Base-by-base conservation (phyloP, 106 monocot species). In the Dendrobium huoshanense region DNA sequence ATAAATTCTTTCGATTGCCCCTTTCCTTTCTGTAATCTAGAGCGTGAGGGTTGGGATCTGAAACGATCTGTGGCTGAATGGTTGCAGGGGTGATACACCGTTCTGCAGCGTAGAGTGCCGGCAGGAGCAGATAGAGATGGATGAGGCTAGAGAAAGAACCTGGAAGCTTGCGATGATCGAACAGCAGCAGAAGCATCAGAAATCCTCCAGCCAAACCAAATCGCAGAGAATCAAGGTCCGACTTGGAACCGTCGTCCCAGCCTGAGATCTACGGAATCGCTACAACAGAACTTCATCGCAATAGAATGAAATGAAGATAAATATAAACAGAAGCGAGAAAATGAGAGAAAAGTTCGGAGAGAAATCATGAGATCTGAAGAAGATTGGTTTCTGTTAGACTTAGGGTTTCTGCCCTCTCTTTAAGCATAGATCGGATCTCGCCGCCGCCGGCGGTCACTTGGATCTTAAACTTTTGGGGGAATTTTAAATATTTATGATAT, bases 81-180 rank as follows among this genome's bases (percentile, higher is more conserved):
- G 15, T 42, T 77, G 45, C 86, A 91, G 86, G 77, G 88, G 89
- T 41, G 77, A 89, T 29, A 77, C 58, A 7, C 86, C 89, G 43
- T 91, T 89, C 74, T 91, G 91, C 81, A 91, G 85, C 73, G 81
- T 82, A 48, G 85, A 88, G 51, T 91, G 91, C 61, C 75, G 91
- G 54, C 72, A 81, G 45, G 82, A 83, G 78, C 91, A 87, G 83
- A 91, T 91, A 27, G 88, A 91, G 31, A 87, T 87, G 58, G 88
- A 91, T 51, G 86, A 88, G 73, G 76, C 72, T 29, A 27, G 11
- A 27, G 77, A 77, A 54, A 77, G 44, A 22, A 49, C 55, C 51
- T 77, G 11, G 54, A 77, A 70, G 37, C 3, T 70, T 4, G 70
- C 37, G 33, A 70, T 70, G 31, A 70, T 33, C 37, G 70, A 70